These are phyloP conservation scores for Penicillium brasilianum DNA, from an alignment of 2,329 filamentous ascomycete genomes.

Conservation along the genomic window DNA sequence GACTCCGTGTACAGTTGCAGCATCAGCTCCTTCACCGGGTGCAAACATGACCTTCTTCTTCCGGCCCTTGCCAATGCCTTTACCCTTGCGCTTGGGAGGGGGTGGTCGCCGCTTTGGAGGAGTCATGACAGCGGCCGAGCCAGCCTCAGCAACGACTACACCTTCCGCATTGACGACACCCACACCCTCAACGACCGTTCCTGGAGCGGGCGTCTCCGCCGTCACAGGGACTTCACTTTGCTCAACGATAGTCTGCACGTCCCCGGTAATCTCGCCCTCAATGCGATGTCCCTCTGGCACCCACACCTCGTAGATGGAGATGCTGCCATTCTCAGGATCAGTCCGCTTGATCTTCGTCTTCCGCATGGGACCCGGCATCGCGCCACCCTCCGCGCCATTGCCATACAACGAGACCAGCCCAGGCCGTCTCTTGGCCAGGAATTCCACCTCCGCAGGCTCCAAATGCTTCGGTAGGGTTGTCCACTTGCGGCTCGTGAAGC, in stretches of 20 bases:
- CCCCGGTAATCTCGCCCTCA: slow-evolving; percentile 77
- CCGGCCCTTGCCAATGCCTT: slow-evolving; percentile 76
- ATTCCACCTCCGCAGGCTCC: slow-evolving; percentile 65
- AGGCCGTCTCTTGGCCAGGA: slow-evolving; percentile 65
- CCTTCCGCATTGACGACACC: slow-evolving; percentile 66
- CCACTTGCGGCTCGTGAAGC: slow-evolving; percentile 64
- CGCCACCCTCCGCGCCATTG: slow-evolving; percentile 33
- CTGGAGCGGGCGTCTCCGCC: slow-evolving; percentile 55
- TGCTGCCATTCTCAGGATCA: slow-evolving; percentile 76
- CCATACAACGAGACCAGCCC: slow-evolving; percentile 61
- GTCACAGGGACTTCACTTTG: slow-evolving; percentile 42
- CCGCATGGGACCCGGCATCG: slow-evolving; percentile 63
- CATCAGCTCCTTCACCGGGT: slow-evolving; percentile 49
- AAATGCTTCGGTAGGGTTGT: slow-evolving; percentile 60
- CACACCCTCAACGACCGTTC: slow-evolving; percentile 64
- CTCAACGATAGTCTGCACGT: slow-evolving; percentile 55
- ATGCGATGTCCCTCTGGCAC: slow-evolving; percentile 78
- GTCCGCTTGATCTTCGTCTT: slow-evolving; percentile 79
- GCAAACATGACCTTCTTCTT: slow-evolving; percentile 72
- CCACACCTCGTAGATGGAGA: slow-evolving; percentile 82
- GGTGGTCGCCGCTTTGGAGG: slow-evolving; percentile 68
- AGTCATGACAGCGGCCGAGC: slow-evolving; percentile 51
- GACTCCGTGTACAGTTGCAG: slow-evolving; percentile 42
- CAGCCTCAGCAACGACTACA: slow-evolving; percentile 59
- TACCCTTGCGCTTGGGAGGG: slow-evolving; percentile 79